phyloP scores from a whole-genome alignment of 2,329 filamentous ascomycete genomes.

The Colletotrichum lupini region DNA sequence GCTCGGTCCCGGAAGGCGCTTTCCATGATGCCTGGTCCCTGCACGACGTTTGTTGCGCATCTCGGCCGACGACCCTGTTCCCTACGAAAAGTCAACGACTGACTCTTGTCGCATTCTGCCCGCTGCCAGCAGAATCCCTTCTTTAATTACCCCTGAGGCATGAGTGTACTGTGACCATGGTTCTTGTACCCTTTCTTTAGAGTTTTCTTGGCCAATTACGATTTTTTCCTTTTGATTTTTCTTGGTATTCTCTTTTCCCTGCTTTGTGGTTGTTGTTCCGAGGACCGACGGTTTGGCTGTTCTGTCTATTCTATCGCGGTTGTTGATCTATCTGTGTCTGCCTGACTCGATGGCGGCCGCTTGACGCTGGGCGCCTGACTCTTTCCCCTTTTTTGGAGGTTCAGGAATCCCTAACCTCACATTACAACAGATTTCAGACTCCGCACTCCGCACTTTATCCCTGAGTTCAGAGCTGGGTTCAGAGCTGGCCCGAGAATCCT shows the following conservation, averaged over 20 bases:
- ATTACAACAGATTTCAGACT: too few species aligned
- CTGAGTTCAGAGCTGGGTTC: background rate
- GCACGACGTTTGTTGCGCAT: background rate
- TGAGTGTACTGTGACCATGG: background rate
- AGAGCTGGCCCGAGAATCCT: background rate
- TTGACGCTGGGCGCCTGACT: background rate
- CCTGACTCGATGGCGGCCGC: background rate
- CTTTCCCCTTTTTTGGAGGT: too few species aligned
- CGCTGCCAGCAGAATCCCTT: background rate
- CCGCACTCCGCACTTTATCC: background rate
- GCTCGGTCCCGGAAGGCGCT: background rate
- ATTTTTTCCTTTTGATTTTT: too few species aligned
- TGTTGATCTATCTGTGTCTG: background rate
- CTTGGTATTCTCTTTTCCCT: too few species aligned
- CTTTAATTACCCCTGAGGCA: background rate
- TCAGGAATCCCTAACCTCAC: too few species aligned
- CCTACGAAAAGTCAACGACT: conserved; percentile 13
- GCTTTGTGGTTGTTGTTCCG: too few species aligned
- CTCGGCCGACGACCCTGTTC: background rate
- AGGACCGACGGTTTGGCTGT: too few species aligned
- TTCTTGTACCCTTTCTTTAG: background rate
- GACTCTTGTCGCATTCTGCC: conserved; percentile 2
- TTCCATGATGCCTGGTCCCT: conserved; percentile 1
- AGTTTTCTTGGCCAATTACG: background rate
- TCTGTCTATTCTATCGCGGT: too few species aligned